A percentile compares a stretch with the other conserved stretches of the same genome.
phyloP scores from a whole-genome alignment of 495 filamentous ascomycete genomes.

The Glonium stellatum region DNA sequence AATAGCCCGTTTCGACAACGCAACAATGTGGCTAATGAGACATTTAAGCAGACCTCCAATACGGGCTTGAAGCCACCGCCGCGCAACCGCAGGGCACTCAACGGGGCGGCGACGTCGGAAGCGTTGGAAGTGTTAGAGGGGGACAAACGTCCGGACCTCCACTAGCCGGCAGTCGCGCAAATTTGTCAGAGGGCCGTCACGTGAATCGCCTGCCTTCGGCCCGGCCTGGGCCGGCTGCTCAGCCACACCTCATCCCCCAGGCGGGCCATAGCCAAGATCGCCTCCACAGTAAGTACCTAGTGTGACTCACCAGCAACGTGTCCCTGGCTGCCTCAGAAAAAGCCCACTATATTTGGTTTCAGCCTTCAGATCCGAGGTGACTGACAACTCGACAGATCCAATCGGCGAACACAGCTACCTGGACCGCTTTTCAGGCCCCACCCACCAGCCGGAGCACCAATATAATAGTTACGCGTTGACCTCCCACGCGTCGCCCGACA shows the following conservation, averaged over 20 bases:
- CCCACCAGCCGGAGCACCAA: conserved; percentile 4
- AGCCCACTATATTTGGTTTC: conserved; percentile 12
- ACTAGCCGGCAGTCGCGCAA: too few species aligned
- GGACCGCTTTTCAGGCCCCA: neutral
- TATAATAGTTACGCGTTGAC: conserved; percentile 14
- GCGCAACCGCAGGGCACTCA: neutral
- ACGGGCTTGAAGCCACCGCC: conserved; percentile 19
- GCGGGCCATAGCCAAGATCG: neutral
- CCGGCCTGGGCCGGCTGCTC: neutral
- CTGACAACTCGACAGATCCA: conserved; percentile 4
- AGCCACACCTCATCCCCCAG: neutral
- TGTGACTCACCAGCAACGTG: neutral
- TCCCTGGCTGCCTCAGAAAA: conserved; percentile 1
- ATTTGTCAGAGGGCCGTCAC: conserved; percentile 1
- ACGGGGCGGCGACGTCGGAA: neutral
- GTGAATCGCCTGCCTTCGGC: neutral
- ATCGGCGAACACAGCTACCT: conserved; percentile 1
- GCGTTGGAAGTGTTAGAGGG: neutral
- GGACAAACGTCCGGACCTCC: too few species aligned
- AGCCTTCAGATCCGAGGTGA: conserved; percentile 10
- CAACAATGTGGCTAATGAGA: conserved; percentile 14
- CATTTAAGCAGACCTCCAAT: conserved; percentile 19
- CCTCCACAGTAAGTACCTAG: neutral
- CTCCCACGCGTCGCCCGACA: conserved; percentile 4
- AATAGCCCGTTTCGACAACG: neutral